Base-by-base conservation (phyloP, 139 green algal genomes). In the Chlamydomonas schloesseri region DNA sequence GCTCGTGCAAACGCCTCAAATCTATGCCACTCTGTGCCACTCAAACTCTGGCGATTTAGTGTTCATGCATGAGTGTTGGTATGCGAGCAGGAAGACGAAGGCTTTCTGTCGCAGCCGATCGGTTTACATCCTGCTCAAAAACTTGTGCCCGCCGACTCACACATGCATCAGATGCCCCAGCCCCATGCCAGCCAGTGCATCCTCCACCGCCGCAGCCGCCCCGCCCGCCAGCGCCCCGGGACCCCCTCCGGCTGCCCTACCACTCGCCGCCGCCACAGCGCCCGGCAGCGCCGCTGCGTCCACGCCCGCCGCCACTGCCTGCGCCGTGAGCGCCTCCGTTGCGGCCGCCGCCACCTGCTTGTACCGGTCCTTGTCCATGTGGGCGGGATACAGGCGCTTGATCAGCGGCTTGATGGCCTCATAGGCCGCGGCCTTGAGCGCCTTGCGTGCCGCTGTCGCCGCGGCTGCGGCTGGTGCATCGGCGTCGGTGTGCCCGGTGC, bases 341-440 rank as follows among this genome's bases (percentile, higher is more conserved):
- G 67, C 80, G 10, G 5, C 67, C 20, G 50, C 47, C 18, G 68
- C 80, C n/a, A 60, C 68, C 65, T 68, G 31, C 69, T 86, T 86
- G 68, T 68, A 77, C 8, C 26, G 46, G 20, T 78, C 50, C 80
- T 58, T 69, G 47, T 18, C 31, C 33, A 86, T 33, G n/a, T 20
- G 14, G 67, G 26, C 5, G 0, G 14, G 37, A 33, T 71, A 78
- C 50, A 77, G 31, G 24, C 68, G 80, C 67, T 31, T 17, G 33
- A 86, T 68, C 20, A 77, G 58, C 21, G 50, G 36, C 67, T 70
- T 69, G 11, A 77, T 53, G 0, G 33, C 68, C 0, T 37, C 33
- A 3, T 53, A 73, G 4, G 68, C 80, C 0, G 67, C 68, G 20
- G n/a, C 31, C 33, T 86, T 78, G 36, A 23, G 67, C 23, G 50